Evolutionary conservation across 495 filamentous ascomycete genomes (phyloP), one percentile per base, ranked within the genome.

Genomic region (Articulospora tetracladia): DNA sequence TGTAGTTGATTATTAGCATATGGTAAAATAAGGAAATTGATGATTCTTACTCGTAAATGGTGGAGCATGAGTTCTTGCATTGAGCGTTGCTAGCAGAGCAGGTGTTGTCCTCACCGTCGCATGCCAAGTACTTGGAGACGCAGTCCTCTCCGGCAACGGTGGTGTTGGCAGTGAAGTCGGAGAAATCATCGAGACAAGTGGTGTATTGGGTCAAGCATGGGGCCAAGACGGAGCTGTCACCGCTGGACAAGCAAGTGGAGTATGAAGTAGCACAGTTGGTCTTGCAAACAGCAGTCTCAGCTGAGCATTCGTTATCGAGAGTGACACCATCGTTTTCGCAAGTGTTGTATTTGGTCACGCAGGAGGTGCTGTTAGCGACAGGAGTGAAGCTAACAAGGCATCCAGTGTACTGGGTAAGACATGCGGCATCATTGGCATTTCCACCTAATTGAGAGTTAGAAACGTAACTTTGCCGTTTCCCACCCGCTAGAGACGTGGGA

Each of bases 201-300:
- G n/a, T 44, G 53, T 55, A 55, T 34, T 55, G 53, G 20, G 4
- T 55, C n/a, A 55, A 26, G 32, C 53, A 55, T 8, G 53, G 53
- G 3, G 10, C 32, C 3, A 22, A 8, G 3, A 55, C 26, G n/a
- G 53, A 55, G 32, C 19, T 23, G 53, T 55, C 53, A 12, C 53
- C 53, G 34, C 15, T 25, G 30, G 26, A 36, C 19, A 39, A 22
- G 30, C 53, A 55, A 17, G 53, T 55, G 34, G 19, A 23, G 53
- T 55, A 55, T 3, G 53, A 55, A 17, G 53, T 55, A 41, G 53
- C 53, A 32, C 53, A 55, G 24, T 39, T 55, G n/a, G 28, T 55
- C 53, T 55, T 55, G 53, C 53, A 55, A 15, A 36, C 26, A 7
- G 53, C 53, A 22, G 30, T 55, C 10, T 39, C 24, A 19, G 53